Evolutionary conservation across 2,329 filamentous ascomycete species (phyloP).

Genomic region (Delphinella strobiligena): DNA sequence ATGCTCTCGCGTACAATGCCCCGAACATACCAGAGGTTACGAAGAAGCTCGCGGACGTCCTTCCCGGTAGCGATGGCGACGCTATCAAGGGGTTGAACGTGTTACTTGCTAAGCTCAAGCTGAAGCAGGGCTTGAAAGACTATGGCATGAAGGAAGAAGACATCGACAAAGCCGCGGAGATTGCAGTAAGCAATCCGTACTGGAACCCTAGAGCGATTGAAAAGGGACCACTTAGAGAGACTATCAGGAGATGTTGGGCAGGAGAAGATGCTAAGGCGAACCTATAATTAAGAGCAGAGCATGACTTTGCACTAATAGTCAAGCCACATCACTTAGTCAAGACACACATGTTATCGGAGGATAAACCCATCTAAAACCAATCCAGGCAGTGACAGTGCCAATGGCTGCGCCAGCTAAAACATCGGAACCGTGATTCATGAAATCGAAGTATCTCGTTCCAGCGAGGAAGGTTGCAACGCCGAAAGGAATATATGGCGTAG

Average conservation of each 20-base stretch:
- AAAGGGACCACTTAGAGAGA: constrained; percentile 39
- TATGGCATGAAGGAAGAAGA: constrained; percentile 49
- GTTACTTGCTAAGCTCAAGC: constrained; percentile 40
- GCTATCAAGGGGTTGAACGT: constrained; percentile 46
- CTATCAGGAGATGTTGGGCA: constrained; percentile 49
- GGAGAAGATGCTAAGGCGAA: constrained; percentile 47
- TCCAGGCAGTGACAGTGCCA: no score
- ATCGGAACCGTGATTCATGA: no score
- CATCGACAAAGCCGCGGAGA: constrained; percentile 48
- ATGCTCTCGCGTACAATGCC: constrained; percentile 51
- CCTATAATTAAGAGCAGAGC: no score
- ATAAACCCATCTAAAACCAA: no score
- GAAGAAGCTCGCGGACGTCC: constrained; percentile 38
- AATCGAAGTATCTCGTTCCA: no score
- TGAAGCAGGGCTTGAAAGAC: constrained; percentile 41
- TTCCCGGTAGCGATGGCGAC: constrained; percentile 47
- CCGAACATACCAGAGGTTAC: constrained; percentile 42
- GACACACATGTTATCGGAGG: no score
- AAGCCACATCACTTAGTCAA: no score
- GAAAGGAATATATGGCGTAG: no score
- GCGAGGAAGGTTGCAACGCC: no score
- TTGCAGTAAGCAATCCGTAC: constrained; percentile 47
- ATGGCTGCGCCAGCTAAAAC: no score
- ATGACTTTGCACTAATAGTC: no score
- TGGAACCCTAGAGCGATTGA: constrained; percentile 47